phyloP scores from a whole-genome alignment of 352 stramenopile genomes.

The Pythium scleroteichum region DNA sequence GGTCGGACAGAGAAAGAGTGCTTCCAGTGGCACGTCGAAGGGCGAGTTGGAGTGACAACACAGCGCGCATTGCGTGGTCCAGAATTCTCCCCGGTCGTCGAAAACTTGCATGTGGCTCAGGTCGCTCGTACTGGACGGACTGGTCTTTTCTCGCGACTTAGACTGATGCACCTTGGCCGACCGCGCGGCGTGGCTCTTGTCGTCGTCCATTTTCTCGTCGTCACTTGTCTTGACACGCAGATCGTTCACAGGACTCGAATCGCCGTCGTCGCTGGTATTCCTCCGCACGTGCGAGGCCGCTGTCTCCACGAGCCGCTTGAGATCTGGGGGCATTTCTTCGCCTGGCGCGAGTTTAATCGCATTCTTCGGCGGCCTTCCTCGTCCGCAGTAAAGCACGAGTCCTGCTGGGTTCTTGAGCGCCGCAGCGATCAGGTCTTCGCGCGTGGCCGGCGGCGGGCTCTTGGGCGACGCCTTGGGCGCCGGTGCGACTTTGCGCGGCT shows the following conservation, averaged over 20 bases:
- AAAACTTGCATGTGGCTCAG: constrained; percentile 37
- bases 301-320: constrained; percentile 21
- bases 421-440: constrained; percentile 20
- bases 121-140: constrained; percentile 52
- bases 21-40: constrained; percentile 45
- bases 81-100: constrained; percentile 30
- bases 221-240: constrained; percentile 8
- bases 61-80: constrained; percentile 53
- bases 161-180: neutral
- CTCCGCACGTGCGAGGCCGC: constrained; percentile 9
- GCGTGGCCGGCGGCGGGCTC: constrained; percentile 10
- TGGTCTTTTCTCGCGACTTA: constrained; percentile 35
- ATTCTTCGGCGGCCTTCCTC: constrained; percentile 22
- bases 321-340: constrained; percentile 13
- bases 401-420: constrained; percentile 24
- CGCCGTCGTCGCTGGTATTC: neutral
- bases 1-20: constrained; percentile 62
- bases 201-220: constrained; percentile 18
- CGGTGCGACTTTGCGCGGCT: constrained; percentile 6
- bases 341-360: constrained; percentile 21
- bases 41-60: constrained; percentile 51
- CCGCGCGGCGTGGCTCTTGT: neutral
- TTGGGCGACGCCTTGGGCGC: constrained; percentile 16
- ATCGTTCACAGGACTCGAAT: too few species aligned
- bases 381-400: constrained; percentile 25